Evolutionary conservation across 2,329 filamentous ascomycete genomes (phyloP).

Genomic region (Neonectria ditissima): DNA sequence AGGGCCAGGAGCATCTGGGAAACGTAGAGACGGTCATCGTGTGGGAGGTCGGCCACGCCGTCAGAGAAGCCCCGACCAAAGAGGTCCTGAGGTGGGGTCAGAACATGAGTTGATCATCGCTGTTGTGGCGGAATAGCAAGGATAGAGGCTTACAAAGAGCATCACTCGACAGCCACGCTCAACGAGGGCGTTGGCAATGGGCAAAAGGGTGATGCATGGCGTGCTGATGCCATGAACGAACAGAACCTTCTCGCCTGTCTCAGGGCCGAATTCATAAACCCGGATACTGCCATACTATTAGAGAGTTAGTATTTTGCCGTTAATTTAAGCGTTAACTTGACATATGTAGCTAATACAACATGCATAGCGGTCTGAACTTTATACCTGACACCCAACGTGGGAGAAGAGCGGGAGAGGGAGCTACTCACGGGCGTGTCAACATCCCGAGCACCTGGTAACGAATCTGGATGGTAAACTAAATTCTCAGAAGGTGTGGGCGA

Average conservation of each 20-base stretch:
- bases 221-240: slow-evolving; percentile 88
- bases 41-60: slow-evolving; percentile 72
- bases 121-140: slow-evolving; percentile 22
- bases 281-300: slow-evolving; percentile 76
- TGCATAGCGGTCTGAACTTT: neutral
- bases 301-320: neutral
- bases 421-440: slow-evolving; percentile 71
- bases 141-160: slow-evolving; percentile 69
- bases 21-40: slow-evolving; percentile 79
- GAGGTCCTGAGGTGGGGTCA: slow-evolving; percentile 62
- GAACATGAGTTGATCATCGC: slow-evolving; percentile 15
- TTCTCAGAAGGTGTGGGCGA: slow-evolving; percentile 49
- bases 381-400: neutral
- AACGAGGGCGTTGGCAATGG: slow-evolving; percentile 75
- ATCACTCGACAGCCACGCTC: slow-evolving; percentile 81
- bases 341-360: neutral
- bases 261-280: slow-evolving; percentile 86
- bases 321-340: neutral
- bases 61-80: slow-evolving; percentile 77
- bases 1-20: slow-evolving; percentile 79
- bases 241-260: slow-evolving; percentile 78
- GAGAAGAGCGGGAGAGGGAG: neutral
- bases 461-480: slow-evolving; percentile 72
- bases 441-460: slow-evolving; percentile 79
- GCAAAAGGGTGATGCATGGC: slow-evolving; percentile 78